These are phyloP conservation scores for Cutaneotrichosporon daszewskae DNA, from an alignment of 1,284 basidiomycete genomes.

Conservation along the genomic window DNA sequence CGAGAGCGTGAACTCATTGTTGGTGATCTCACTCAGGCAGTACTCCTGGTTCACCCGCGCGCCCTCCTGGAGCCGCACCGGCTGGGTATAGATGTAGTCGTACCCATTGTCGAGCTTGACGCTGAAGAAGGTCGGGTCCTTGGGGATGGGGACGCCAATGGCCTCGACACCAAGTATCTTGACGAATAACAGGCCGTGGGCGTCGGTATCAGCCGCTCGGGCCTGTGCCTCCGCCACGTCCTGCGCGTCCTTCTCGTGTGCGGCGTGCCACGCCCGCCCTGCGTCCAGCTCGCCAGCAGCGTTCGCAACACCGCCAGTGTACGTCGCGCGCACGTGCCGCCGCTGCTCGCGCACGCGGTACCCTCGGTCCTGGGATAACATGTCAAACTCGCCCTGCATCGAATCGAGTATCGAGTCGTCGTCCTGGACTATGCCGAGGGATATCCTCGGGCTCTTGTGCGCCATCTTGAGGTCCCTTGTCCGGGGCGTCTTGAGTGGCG, in stretches of 20 bases:
- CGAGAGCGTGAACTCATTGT: conserved; percentile 82
- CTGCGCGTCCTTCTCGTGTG: conserved; percentile 56
- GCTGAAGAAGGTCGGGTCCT: conserved; percentile 66
- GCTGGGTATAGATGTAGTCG: conserved; percentile 90
- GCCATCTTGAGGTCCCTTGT: conserved; percentile 24
- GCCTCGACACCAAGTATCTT: conserved; percentile 76
- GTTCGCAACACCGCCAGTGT: conserved; percentile 58
- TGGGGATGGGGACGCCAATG: conserved; percentile 67
- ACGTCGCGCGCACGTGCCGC: conserved; percentile 69
- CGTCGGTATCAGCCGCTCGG: conserved; percentile 68
- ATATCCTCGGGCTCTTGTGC: conserved; percentile 29
- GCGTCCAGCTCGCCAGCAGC: conserved; percentile 71
- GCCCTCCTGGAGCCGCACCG: conserved; percentile 59
- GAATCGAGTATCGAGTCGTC: conserved; percentile 35
- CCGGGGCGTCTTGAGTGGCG: neutral
- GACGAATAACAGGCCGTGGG: conserved; percentile 88
- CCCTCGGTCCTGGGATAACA: conserved; percentile 47
- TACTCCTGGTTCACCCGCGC: conserved; percentile 85
- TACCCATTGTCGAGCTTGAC: conserved; percentile 94
- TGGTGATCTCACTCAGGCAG: conserved; percentile 64
- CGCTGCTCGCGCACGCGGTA: conserved; percentile 62
- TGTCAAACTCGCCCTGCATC: conserved; percentile 40
- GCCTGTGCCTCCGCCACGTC: conserved; percentile 71
- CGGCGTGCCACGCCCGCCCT: conserved; percentile 79
- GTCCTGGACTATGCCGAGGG: conserved; percentile 40